Evolutionary conservation across 148 eudicot species (phyloP).

Genomic region (Arctostaphylos glauca): DNA sequence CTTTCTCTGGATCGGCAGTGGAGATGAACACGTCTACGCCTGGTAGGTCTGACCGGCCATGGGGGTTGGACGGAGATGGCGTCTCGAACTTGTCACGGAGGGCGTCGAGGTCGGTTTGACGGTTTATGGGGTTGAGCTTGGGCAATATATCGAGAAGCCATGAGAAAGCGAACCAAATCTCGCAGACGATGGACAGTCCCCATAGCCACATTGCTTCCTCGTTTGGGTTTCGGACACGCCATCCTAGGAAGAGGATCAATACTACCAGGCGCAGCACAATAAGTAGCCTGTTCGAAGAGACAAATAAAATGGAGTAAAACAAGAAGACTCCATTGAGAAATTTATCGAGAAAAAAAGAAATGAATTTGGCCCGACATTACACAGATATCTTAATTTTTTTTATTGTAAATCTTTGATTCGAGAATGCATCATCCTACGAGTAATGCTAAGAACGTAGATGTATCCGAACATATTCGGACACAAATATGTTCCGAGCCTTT

Average conservation of each 20-base stretch:
- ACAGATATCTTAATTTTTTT: too few species aligned
- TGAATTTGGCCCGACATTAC: too few species aligned
- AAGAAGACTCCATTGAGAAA: not conserved
- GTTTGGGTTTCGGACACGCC: slow-evolving; percentile 69
- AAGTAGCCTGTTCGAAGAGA: slow-evolving; percentile 47
- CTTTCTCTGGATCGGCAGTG: slow-evolving; percentile 90
- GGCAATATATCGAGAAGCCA: slow-evolving; percentile 93
- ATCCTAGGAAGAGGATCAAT: slow-evolving; percentile 46
- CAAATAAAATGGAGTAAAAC: not conserved
- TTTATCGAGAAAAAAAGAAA: too few species aligned
- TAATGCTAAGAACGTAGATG: too few species aligned
- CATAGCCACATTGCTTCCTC: slow-evolving; percentile 80
- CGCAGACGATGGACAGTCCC: slow-evolving; percentile 72
- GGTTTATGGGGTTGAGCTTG: slow-evolving; percentile 80
- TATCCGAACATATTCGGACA: too few species aligned
- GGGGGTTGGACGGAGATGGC: slow-evolving; percentile 53
- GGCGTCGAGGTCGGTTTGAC: slow-evolving; percentile 68
- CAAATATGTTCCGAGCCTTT: too few species aligned
- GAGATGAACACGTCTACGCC: slow-evolving; percentile 81
- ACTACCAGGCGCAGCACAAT: slow-evolving; percentile 60
- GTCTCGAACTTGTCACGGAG: slow-evolving; percentile 72
- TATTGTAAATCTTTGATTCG: too few species aligned
- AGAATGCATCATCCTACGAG: too few species aligned
- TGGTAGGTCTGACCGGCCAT: slow-evolving; percentile 85
- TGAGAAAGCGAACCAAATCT: slow-evolving; percentile 87